Evolutionary conservation across 140 eudicot species (phyloP).

Genomic region (Anethum foeniculum): DNA sequence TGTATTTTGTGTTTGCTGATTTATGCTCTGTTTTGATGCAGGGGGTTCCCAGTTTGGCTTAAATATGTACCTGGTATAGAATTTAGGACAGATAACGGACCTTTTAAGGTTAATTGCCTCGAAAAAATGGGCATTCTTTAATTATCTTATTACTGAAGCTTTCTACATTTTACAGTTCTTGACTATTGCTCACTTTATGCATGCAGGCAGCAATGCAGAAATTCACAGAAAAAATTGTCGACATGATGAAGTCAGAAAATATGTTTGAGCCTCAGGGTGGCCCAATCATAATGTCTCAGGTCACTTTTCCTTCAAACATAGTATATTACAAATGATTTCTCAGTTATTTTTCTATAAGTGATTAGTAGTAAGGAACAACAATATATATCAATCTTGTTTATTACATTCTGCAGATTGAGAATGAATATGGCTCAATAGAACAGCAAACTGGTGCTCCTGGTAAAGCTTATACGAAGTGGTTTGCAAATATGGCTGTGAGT

Average conservation of each 20-base stretch:
- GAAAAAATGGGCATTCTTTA: neutral
- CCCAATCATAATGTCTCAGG: conserved; percentile 57
- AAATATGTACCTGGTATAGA: conserved; percentile 48
- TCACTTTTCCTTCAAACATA: neutral
- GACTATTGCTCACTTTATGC: neutral
- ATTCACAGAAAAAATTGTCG: conserved; percentile 44
- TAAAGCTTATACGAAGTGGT: conserved; percentile 16
- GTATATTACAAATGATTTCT: neutral
- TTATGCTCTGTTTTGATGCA: conserved; percentile 26
- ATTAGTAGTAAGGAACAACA: neutral
- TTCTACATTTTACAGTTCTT: neutral
- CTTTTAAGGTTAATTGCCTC: conserved; percentile 32
- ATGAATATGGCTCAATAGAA: conserved; percentile 21
- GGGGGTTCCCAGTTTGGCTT: conserved; percentile 56
- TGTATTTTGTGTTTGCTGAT: neutral
- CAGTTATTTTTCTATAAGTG: neutral
- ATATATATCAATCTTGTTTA: neutral
- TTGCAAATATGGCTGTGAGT: conserved; percentile 12
- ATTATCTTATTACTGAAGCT: neutral
- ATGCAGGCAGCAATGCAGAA: conserved; percentile 42
- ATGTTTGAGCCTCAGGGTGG: conserved; percentile 53
- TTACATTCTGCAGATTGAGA: conserved; percentile 13
- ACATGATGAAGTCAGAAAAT: conserved; percentile 55
- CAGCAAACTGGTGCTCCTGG: conserved; percentile 18
- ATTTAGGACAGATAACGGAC: conserved; percentile 49